Evolutionary conservation across 164 flowering plant genomes (phyloP).

Genomic region (Vitis riparia): DNA sequence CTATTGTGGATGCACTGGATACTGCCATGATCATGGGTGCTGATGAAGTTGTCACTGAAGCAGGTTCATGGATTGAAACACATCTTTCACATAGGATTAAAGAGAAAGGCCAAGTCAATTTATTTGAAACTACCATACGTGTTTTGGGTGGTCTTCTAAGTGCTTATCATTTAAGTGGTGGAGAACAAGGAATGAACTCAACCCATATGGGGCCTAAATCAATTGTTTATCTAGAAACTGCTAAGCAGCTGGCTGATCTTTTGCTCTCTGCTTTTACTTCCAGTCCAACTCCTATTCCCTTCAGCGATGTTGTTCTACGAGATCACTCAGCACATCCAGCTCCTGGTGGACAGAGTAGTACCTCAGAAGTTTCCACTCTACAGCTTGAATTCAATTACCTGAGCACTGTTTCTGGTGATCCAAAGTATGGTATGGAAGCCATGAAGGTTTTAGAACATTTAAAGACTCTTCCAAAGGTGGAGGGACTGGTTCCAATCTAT

Average conservation of each 20-base stretch:
- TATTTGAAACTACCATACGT: conserved; percentile 97
- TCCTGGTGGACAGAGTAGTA: conserved; percentile 92
- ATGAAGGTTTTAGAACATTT: conserved; percentile 95
- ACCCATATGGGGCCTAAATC: conserved; percentile 67
- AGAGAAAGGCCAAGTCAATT: conserved; percentile 84
- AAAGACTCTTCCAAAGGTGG: conserved; percentile 78
- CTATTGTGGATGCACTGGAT: conserved; percentile 88
- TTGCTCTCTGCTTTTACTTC: conserved; percentile 82
- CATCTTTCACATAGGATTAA: conserved; percentile 66
- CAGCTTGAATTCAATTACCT: conserved; percentile 98
- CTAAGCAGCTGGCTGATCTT: conserved; percentile 81
- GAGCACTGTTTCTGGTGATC: conserved; percentile 77
- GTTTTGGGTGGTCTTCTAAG: conserved; percentile 95
- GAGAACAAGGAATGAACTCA: conserved; percentile 38
- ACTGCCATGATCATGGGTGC: conserved; percentile 95
- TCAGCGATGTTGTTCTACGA: conserved; percentile 80
- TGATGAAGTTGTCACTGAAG: conserved; percentile 77
- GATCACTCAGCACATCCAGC: conserved; percentile 83
- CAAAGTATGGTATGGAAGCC: conserved; percentile 68
- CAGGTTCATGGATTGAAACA: conserved; percentile 85
- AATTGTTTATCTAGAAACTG: conserved; percentile 66
- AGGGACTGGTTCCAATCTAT: conserved; percentile 95
- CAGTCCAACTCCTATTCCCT: conserved; percentile 91
- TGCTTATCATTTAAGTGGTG: conserved; percentile 93
- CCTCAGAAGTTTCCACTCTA: conserved; percentile 87